These are phyloP conservation scores for Hanseniaspora uvarum DNA, from an alignment of 1,139 yeast species.

Conservation along the genomic window DNA sequence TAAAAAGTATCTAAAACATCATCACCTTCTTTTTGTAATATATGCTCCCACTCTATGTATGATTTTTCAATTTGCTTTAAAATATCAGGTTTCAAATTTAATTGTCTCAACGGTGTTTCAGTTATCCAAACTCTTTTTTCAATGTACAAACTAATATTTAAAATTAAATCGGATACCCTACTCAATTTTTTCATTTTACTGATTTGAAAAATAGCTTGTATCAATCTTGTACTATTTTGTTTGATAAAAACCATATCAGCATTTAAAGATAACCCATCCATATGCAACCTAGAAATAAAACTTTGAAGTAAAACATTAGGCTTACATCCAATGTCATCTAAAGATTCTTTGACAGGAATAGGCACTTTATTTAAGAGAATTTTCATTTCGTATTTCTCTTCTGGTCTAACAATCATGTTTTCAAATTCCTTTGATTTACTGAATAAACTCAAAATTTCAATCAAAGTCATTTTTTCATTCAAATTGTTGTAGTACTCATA, in stretches of 20 bases:
- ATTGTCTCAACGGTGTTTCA: conserved; percentile 79
- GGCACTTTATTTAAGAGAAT: conserved; percentile 70
- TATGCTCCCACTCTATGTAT: conserved; percentile 71
- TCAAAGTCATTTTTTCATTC: conserved; percentile 54
- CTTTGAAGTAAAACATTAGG: conserved; percentile 73
- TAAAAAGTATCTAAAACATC: background rate
- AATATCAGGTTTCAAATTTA: conserved; percentile 59
- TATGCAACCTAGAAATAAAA: conserved; percentile 59
- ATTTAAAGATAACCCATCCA: conserved; percentile 84
- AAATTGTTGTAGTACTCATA: conserved; percentile 49
- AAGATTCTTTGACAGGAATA: conserved; percentile 66
- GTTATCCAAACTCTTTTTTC: conserved; percentile 77
- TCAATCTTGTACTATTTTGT: conserved; percentile 83
- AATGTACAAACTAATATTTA: conserved; percentile 68
- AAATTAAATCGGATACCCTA: conserved; percentile 43
- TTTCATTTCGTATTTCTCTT: conserved; percentile 68
- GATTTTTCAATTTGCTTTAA: conserved; percentile 70
- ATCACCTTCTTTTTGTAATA: conserved; percentile 34
- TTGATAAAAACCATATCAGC: conserved; percentile 90
- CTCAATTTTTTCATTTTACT: conserved; percentile 68
- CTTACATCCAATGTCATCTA: conserved; percentile 68
- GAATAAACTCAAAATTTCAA: conserved; percentile 70
- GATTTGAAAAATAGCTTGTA: conserved; percentile 78
- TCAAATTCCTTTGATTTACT: conserved; percentile 77
- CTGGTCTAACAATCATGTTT: conserved; percentile 73